Evolutionary conservation across 345 rosid species (phyloP).

Genomic region (Ailanthus altissimus): DNA sequence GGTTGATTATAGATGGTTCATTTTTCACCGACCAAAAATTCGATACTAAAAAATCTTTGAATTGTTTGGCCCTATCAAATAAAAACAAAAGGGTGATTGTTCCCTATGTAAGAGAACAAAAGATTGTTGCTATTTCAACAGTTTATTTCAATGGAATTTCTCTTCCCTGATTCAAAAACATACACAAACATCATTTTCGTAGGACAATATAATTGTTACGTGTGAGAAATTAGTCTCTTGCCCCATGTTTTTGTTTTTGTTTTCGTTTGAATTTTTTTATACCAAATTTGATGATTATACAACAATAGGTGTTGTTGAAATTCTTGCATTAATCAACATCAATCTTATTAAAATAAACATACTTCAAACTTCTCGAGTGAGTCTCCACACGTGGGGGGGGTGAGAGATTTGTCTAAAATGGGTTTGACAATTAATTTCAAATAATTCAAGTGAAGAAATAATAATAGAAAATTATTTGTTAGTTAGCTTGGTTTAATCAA

Average conservation of each 20-base stretch:
- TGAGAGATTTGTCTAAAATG: background rate
- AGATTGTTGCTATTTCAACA: background rate
- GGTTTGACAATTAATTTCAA: background rate
- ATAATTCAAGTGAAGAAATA: background rate
- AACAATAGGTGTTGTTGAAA: background rate
- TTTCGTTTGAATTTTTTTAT: background rate
- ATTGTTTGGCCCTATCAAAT: background rate
- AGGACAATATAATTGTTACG: constrained; percentile 7
- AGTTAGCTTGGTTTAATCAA: background rate
- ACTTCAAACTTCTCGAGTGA: background rate
- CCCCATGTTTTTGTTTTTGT: background rate
- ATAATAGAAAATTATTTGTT: background rate
- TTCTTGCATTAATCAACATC: background rate
- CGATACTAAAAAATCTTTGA: background rate
- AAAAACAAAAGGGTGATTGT: background rate
- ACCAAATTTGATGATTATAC: background rate
- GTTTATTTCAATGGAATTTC: background rate
- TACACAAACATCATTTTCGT: background rate
- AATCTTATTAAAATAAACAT: background rate
- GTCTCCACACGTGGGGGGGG: constrained; percentile 9
- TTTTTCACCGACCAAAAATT: background rate
- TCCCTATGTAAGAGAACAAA: constrained; percentile 5
- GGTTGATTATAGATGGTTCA: background rate
- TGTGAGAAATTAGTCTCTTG: background rate
- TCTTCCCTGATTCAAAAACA: background rate